These are phyloP conservation scores for Russula emetica DNA, from an alignment of 768 basidiomycete species.

Conservation along the genomic window DNA sequence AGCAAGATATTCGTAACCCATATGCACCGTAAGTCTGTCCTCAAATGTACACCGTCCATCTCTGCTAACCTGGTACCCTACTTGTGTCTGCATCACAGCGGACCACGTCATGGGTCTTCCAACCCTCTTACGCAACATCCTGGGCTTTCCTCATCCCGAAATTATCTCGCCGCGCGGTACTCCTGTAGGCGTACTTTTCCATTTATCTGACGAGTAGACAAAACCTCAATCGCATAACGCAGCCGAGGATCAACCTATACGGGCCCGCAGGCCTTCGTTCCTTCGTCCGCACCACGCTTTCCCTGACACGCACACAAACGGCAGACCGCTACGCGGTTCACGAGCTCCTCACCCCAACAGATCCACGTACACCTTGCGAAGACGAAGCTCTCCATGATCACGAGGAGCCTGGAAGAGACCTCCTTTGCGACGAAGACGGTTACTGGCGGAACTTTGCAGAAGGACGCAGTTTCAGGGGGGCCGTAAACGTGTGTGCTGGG, in stretches of 20 bases:
- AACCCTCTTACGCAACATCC: slow-evolving; percentile 56
- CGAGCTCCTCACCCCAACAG: slow-evolving; percentile 61
- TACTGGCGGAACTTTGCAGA: slow-evolving; percentile 58
- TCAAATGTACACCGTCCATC: not conserved
- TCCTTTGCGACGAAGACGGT: slow-evolving; percentile 51
- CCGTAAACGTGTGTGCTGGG: slow-evolving; percentile 63
- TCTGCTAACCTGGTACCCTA: slow-evolving; percentile 1
- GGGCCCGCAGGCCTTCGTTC: slow-evolving; percentile 74
- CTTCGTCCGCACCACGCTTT: slow-evolving; percentile 67
- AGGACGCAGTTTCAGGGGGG: slow-evolving; percentile 39
- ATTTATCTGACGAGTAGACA: not conserved
- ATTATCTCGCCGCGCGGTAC: slow-evolving; percentile 25
- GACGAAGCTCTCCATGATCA: slow-evolving; percentile 51
- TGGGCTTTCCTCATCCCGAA: slow-evolving; percentile 45
- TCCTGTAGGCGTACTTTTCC: not conserved
- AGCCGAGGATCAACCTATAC: slow-evolving; percentile 62
- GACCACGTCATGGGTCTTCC: slow-evolving; percentile 76
- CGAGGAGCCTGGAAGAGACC: slow-evolving; percentile 60
- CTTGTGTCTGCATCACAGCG: slow-evolving; percentile 36
- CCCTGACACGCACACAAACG: slow-evolving; percentile 59
- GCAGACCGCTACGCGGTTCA: slow-evolving; percentile 69
- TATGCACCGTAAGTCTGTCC: slow-evolving; percentile 55
- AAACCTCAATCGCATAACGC: not conserved
- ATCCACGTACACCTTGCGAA: slow-evolving; percentile 51
- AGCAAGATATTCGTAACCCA: slow-evolving; percentile 79